Base-by-base conservation (phyloP, 1,139 yeast genomes). In the Yamadazyma sp. region DNA sequence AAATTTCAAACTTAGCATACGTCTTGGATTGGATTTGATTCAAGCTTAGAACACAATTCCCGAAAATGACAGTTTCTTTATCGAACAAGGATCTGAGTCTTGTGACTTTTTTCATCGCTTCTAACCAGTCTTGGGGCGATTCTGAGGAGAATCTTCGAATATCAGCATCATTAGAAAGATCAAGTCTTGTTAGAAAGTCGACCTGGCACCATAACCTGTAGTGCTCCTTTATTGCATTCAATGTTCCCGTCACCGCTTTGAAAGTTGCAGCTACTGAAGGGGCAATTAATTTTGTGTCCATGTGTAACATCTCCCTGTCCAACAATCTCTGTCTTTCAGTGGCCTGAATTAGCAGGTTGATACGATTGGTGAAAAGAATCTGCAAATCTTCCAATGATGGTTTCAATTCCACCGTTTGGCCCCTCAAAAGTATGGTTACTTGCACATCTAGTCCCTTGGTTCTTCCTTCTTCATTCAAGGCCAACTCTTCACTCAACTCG, bases 111-210 rank as follows among this genome's bases (percentile, higher is more conserved):
- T 59, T 55, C 23, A 82, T 52, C 1, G 71, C 51, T 3, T 59
- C 59, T 21, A 74, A 51, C 92, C 90, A 83, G 11, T 50, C 47
- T 0, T 49, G 45, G 33, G 82, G 49, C 16, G 68, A 61, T 2
- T 69, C 48, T 27, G 20, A 46, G 42, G 44, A 69, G 54, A 38
- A 38, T 29, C 47, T 47, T 2, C 23, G 24, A 12, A 58, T 33
- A 27, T 59, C 67, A 6, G 51, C 53, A 1, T 49, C 51, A 4
- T 50, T 42, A 9, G 54, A 44, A 17, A 61, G 41, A 39, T 63
- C 51, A 20, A 62, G 44, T 17, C 77, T 83, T 86, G 90, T 82
- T 4, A 85, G 57, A 2, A 71, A 60, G 50, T 82, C 86, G 24
- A 83, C 64, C 22, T 61, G 62, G 7, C 57, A 54, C 95, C 95